Evolutionary conservation across 768 basidiomycete species (phyloP), one percentile per base, ranked within the genome.

Genomic region (Cystofilobasidium ferigula): DNA sequence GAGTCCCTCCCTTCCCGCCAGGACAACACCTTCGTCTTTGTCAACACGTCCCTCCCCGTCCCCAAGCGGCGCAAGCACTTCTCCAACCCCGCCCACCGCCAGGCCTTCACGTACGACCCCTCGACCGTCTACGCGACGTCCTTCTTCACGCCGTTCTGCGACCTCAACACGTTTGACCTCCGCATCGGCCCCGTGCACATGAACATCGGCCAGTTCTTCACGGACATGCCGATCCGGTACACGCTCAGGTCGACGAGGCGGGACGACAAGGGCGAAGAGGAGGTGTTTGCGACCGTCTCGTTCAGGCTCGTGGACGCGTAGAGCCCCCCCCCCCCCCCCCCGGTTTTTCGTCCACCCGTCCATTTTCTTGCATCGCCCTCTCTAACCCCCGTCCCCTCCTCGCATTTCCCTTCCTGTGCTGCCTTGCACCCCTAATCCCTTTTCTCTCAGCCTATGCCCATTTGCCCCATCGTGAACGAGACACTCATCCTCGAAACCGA

Each of bases 261-360:
- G n/a, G n/a, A n/a, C 32, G 71, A 32, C 0, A 14, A 18, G 30
- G 35, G n/a, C 22, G 72, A 73, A n/a, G 69, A 70, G 53, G 71
- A 71, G 53, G 64, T 64, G 18, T 73, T 73, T 45, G 67, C 62
- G 16, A 73, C 72, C 18, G 71, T 73, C 43, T 58, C 68, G 34
- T 73, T 73, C 63, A 28, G 67, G 45, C 58, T 73, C 18, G 71
- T 73, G 0, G 72, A 72, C 32, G 77, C 20, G 71, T 89, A 38
- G 83, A 83, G 3, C 9, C 9, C 48, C 10, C n/a, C 48, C 6
- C 20, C 6, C 24, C 3, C 30, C 18, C 30, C 12, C 8, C 26
- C 5, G 40, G n/a, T n/a, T n/a, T n/a, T n/a, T n/a, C n/a, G n/a
- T n/a, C n/a, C n/a, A n/a, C 38, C 38, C 38, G 38, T 40, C 16